Conservation (phyloP, 2,329 filamentous ascomycete genomes). For the Colletotrichum musae region DNA sequence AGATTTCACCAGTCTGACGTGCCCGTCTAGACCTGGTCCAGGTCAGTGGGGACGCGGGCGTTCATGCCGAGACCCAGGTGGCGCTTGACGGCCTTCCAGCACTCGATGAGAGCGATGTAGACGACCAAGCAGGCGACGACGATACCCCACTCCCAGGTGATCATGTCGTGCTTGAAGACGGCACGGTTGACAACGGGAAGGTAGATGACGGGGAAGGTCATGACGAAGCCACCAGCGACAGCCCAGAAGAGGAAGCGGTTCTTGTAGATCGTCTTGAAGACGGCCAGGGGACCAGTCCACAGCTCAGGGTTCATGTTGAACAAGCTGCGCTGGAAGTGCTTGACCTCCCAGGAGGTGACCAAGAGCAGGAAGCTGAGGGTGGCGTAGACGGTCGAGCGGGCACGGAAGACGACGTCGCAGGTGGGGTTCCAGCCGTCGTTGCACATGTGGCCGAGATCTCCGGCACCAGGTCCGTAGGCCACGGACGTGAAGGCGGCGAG, state of each 20-base stretch:
- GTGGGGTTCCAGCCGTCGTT: slow-evolving; percentile 66
- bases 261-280: slow-evolving; percentile 74
- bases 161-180: slow-evolving; percentile 79
- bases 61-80: slow-evolving; percentile 53
- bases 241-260: slow-evolving; percentile 79
- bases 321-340: slow-evolving; percentile 78
- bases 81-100: slow-evolving; percentile 79
- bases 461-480: slow-evolving; percentile 66
- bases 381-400: slow-evolving; percentile 78
- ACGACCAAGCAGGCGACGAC: slow-evolving; percentile 71
- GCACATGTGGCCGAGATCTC: slow-evolving; percentile 68
- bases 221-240: slow-evolving; percentile 71
- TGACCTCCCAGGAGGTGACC: slow-evolving; percentile 81
- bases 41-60: slow-evolving; percentile 2
- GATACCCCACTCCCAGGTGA: slow-evolving; percentile 81
- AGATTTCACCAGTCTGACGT: neutral
- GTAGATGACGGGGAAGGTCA: slow-evolving; percentile 76
- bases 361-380: slow-evolving; percentile 78
- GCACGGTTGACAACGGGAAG: slow-evolving; percentile 75
- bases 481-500: slow-evolving; percentile 73
- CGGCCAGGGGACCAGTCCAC: slow-evolving; percentile 63
- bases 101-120: slow-evolving; percentile 76
- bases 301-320: slow-evolving; percentile 75
- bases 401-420: slow-evolving; percentile 73
- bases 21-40: slow-evolving; percentile 15